Percentiles rank a stretch among this genome's conserved stretches.
Conservation (phyloP, 306 rosid genomes). For the Fagus sylvatica region DNA sequence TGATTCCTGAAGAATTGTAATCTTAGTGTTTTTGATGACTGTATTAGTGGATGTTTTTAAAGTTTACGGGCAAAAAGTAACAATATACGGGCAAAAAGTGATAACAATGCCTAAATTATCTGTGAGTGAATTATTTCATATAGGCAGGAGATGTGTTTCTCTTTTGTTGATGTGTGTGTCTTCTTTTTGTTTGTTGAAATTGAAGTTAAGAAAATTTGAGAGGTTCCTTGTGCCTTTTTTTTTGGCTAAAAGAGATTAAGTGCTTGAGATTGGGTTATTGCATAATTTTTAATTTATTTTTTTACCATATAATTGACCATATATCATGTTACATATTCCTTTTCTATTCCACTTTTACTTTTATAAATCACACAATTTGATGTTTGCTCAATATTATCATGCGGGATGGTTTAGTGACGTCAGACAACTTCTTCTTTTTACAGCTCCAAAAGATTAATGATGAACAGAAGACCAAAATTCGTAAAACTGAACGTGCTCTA, state of each 20-base stretch:
- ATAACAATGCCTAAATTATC: no score
- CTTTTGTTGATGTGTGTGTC: no score
- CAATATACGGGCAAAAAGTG: background rate
- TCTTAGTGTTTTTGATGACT: background rate
- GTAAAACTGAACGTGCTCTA: slow-evolving; percentile 78
- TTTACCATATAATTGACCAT: background rate
- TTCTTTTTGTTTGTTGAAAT: background rate
- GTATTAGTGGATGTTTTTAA: background rate
- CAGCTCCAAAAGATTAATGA: slow-evolving; percentile 75
- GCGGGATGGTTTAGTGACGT: slow-evolving; percentile 27
- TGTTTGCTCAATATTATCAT: background rate
- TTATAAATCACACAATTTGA: background rate
- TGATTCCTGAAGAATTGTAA: no score
- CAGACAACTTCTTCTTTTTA: slow-evolving; percentile 15
- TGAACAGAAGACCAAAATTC: slow-evolving; percentile 70
- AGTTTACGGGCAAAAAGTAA: background rate
- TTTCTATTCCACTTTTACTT: background rate
- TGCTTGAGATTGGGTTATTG: background rate
- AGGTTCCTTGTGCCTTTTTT: background rate
- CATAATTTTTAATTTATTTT: background rate
- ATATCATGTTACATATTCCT: background rate
- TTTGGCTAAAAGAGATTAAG: background rate
- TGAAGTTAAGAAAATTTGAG: background rate
- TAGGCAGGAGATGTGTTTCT: background rate
- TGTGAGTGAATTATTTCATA: no score